phyloP scores from a whole-genome alignment of 768 basidiomycete species.

The Guyanaporus albipodus region DNA sequence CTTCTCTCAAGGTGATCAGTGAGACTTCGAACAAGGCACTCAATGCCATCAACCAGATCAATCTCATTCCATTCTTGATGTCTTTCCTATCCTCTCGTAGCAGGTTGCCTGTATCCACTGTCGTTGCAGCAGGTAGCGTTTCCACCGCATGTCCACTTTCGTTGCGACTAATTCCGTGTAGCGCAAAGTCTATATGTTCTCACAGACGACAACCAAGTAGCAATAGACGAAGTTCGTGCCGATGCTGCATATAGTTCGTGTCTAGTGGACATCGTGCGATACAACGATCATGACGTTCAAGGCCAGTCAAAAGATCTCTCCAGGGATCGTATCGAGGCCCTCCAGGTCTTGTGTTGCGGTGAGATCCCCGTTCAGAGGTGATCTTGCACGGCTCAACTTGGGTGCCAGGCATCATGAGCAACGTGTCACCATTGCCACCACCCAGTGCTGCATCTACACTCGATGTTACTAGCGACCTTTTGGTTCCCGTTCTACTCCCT shows the following conservation, averaged over 20 bases:
- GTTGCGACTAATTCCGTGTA: conserved; percentile 28
- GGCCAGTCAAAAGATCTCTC: conserved; percentile 39
- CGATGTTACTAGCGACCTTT: conserved; percentile 67
- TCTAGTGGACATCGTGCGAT: conserved; percentile 58
- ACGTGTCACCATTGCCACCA: conserved; percentile 73
- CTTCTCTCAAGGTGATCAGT: conserved; percentile 38
- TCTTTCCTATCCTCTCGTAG: conserved; percentile 77
- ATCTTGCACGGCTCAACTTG: neutral
- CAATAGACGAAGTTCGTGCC: conserved; percentile 59
- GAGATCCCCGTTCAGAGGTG: conserved; percentile 13
- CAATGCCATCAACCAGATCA: conserved; percentile 72
- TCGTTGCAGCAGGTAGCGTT: conserved; percentile 72
- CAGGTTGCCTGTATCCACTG: conserved; percentile 64
- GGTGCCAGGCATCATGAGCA: conserved; percentile 63
- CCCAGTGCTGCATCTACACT: conserved; percentile 55
- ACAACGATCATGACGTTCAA: conserved; percentile 27
- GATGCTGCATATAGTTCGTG: conserved; percentile 60
- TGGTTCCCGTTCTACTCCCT: conserved; percentile 68
- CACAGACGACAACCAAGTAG: conserved; percentile 84
- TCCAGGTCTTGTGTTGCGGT: conserved; percentile 75
- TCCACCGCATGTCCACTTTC: neutral
- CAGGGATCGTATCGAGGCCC: conserved; percentile 47
- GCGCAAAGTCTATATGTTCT: conserved; percentile 92
- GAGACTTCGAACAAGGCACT: conserved; percentile 91
- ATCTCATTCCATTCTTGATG: conserved; percentile 80